Conservation (phyloP, 495 filamentous ascomycete genomes). For the Talaromyces proteolyticus region DNA sequence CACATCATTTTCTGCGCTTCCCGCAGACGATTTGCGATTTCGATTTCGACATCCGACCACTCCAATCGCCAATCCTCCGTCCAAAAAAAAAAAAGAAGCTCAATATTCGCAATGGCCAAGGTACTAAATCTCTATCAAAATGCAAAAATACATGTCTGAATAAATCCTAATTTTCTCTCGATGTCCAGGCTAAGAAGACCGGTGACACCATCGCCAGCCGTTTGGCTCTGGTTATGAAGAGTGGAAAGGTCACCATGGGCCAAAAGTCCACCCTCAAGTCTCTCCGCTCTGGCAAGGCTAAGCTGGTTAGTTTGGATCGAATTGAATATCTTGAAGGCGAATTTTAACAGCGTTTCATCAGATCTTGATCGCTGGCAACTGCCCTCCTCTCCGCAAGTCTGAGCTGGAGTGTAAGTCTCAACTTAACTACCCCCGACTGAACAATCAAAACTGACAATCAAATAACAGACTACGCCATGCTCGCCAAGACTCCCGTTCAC, state of each 20-base stretch:
- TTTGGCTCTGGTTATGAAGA: slow-evolving; percentile 93
- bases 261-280: slow-evolving; percentile 97
- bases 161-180: background rate
- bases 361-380: slow-evolving; percentile 83
- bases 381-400: slow-evolving; percentile 88
- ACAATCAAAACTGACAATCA: background rate
- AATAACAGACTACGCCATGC: slow-evolving; percentile 67
- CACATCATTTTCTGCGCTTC: background rate
- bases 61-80: background rate
- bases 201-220: slow-evolving; percentile 43
- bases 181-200: slow-evolving; percentile 9
- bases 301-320: slow-evolving; percentile 57
- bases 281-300: slow-evolving; percentile 79
- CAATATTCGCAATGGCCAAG: slow-evolving; percentile 7
- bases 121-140: background rate
- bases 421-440: background rate
- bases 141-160: background rate
- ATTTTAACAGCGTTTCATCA: slow-evolving; percentile 41
- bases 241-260: slow-evolving; percentile 85
- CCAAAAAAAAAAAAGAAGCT: background rate
- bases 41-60: background rate
- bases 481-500: slow-evolving; percentile 89
- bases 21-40: background rate
- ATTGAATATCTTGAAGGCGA: background rate
- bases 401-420: slow-evolving; percentile 69